Evolutionary conservation across 2,329 filamentous ascomycete genomes (phyloP), one percentile per base, ranked within the genome.

Genomic region (Hymenoscyphus fructigenus): DNA sequence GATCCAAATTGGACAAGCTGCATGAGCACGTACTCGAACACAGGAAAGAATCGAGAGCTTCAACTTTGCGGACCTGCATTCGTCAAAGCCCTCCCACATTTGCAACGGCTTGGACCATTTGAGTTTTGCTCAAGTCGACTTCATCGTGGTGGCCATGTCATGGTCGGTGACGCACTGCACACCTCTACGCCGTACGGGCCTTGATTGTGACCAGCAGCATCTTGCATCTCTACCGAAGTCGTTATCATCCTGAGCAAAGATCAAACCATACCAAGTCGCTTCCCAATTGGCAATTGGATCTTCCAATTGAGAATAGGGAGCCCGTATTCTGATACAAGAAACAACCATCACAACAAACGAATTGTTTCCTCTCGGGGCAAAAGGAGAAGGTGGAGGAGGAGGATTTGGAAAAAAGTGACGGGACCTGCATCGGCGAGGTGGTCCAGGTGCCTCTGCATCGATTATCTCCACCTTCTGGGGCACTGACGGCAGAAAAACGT

Each of bases 401-500:
- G 36, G 60, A 61, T 50, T 41, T 53, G 12, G 44, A 32, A 44
- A 57, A 41, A 23, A 38, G 47, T 56, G 62, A 63, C 26, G 62
- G 62, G 57, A 64, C 57, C 62, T 64, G 62, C 62, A 64, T 59
- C 63, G 47, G 47, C 10, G n/a, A 12, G 9, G 32, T 34, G 32
- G 32, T 34, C 32, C 32, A 34, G 32, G 32, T 34, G 44, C n/a
- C 44, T 23, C n/a, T 47, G n/a, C 10, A 20, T 20, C 44, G 5
- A 47, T 1, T 20, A 23, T 10, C 44, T 20, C n/a, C 47, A 4
- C 3, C 38, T 56, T 60, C 56, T 41, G 34, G 60, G 26, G 17
- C 12, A 29, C 58, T 47, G 57, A 55, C 58, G 32, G 60, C 55
- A 57, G 15, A 65, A 55, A 63, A 66, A 67, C 67, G 64, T 67